Evolutionary conservation across 768 basidiomycete species (phyloP), one percentile per base, ranked within the genome.

Genomic region (Macrolepiota albuminosa): DNA sequence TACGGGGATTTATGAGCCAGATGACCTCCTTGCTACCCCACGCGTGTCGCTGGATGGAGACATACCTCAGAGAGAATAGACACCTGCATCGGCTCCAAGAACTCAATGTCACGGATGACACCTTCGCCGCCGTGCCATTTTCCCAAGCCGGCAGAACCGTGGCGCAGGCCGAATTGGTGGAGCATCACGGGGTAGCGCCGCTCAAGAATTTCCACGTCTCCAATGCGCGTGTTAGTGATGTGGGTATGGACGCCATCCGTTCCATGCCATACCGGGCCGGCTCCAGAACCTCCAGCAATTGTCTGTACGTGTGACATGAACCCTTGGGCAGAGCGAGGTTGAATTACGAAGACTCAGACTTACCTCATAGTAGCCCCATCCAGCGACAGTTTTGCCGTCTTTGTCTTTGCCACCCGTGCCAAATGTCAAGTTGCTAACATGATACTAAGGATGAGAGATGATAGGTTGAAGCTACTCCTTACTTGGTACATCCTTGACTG

Each of bases 401-500:
- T 82, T 84, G 69, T 87, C 85, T 72, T 94, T 93, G n/a, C 93
- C 93, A 8, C 91, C 93, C 1, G 86, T 79, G 4, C 93, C 93
- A 68, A 95, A 96, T 0, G 94, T 95, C 42, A 96, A 74, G 69
- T 95, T 96, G 72, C 89, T 89, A 33, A 47, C 33, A 51, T 1
- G 45, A 33, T 34, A 51, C 64, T 31, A 62, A 56, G 18, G 16
- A 36, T 21, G 54, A 57, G n/a, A 66, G 47, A 58, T 53, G n/a
- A 54, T 33, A 51, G 6, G 29, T 48, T 42, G 49, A 64, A 56
- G 61, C 39, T 45, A 40, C 5, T 2, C 72, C 86, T 64, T 70
- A 92, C 92, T 95, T 95, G 49, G 92, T 95, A 67, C 92, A 93
- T 1, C 95, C 95, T 70, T 97, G 95, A 67, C 91, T 93, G 0